Evolutionary conservation across 2,329 filamentous ascomycete genomes (phyloP), one percentile per base, ranked within the genome.

Genomic region (Calonectria pauciramosa): DNA sequence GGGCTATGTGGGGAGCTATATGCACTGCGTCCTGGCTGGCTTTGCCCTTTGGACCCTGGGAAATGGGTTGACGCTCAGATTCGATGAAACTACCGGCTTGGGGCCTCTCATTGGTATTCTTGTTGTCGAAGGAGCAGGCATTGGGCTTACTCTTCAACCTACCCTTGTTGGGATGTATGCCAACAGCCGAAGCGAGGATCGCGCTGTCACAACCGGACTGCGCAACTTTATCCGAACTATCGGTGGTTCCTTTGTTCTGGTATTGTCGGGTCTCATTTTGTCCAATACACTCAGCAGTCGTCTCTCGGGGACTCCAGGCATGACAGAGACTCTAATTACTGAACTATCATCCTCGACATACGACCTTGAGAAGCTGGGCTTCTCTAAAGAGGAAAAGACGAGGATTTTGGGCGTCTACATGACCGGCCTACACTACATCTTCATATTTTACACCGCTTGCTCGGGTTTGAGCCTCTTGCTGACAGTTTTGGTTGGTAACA

Each of bases 141-240:
- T 63, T 8, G 56, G 56, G 5, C 32, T 63, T 30, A 63, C 56
- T 20, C 56, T 63, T 34, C 56, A 63, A 8, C 56, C 56, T 4
- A 63, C 56, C 9, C 56, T 63, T 28, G 56, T 63, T 5, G 56
- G 56, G 16, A 63, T 63, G 56, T 63, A 63, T 41, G 56, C 56
- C 56, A 63, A 63, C 34, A 63, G 56, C 7, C n/a, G 36, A 8
- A 63, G 56, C 34, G 56, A 63, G 28, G 56, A 63, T 38, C 56
- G 56, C 2, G 56, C 56, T 6, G 56, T 63, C 4, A 41, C 56
- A 2, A 63, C 56, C 5, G 56, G 56, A 2, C 7, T 63, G 14
- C 56, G 56, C 34, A 63, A 63, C 23, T 63, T 63, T 18, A 63
- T 63, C 23, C 34, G 56, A 20, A 63, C 56, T 6, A 63, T 63